These are phyloP conservation scores for Purpureocillium lavendulum DNA, from an alignment of 2,329 filamentous ascomycete genomes.

Conservation along the genomic window DNA sequence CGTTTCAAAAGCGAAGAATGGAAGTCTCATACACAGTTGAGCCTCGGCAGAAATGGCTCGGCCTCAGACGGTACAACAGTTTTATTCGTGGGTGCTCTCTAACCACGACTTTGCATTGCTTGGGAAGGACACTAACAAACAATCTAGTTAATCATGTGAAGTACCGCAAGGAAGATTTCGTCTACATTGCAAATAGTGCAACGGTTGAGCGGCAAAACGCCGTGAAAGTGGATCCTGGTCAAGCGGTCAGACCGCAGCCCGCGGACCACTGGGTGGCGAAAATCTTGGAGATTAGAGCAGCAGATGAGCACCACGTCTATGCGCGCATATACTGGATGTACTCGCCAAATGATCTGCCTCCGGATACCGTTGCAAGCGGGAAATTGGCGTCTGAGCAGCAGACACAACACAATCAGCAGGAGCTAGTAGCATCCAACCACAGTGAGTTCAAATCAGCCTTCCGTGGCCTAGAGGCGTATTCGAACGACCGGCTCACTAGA, in stretches of 20 bases:
- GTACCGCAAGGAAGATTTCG: neutral
- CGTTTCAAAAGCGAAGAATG: neutral
- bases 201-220: no score
- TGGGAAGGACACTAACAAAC: no score
- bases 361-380: neutral
- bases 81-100: neutral
- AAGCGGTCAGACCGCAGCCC: neutral
- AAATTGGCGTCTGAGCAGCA: neutral
- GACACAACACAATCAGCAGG: constrained; percentile 59
- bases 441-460: constrained; percentile 32
- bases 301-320: constrained; percentile 1
- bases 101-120: neutral
- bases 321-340: constrained; percentile 2
- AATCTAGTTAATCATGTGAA: neutral
- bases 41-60: neutral
- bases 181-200: neutral
- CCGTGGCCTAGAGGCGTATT: no score
- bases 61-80: constrained; percentile 1
- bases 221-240: no score
- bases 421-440: constrained; percentile 64
- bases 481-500: no score
- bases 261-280: constrained; percentile 2
- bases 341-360: neutral
- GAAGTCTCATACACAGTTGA: neutral
- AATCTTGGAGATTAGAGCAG: constrained; percentile 2